Evolutionary conservation across 2,329 filamentous ascomycete genomes (phyloP).

Genomic region (Immersiporthe knoxdaviesiana): DNA sequence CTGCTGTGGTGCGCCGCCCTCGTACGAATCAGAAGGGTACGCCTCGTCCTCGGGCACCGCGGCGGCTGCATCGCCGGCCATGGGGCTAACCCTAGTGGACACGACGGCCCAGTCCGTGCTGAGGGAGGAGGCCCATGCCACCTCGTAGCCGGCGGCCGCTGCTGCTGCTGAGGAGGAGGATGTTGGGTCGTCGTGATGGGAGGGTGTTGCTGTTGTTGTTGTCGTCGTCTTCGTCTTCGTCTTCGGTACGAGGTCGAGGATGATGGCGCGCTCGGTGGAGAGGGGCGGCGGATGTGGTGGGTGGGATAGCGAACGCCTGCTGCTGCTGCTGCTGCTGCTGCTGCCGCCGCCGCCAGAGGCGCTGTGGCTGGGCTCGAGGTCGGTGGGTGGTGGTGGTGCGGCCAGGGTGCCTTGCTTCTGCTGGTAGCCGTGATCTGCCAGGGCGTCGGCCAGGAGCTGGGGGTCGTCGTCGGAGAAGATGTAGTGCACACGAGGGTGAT

Average conservation of each 20-base stretch:
- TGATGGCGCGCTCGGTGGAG: conserved; percentile 49
- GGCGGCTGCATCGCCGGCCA: conserved; percentile 34
- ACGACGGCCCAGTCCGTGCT: conserved; percentile 72
- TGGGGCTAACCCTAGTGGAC: conserved; percentile 48
- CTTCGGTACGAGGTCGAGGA: conserved; percentile 57
- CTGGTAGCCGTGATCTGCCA: conserved; percentile 46
- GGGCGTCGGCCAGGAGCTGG: conserved; percentile 72
- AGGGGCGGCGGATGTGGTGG: conserved; percentile 10
- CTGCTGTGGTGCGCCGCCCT: conserved; percentile 41
- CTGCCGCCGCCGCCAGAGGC: conserved; percentile 26
- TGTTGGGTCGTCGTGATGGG: not conserved
- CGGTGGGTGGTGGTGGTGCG: not conserved
- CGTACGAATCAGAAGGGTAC: conserved; percentile 3
- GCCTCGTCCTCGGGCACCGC: conserved; percentile 38
- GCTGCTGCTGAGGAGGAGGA: not conserved
- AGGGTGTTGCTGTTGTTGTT: not conserved
- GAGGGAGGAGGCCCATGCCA: conserved; percentile 73
- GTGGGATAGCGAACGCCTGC: not conserved
- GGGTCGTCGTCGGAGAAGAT: conserved; percentile 91
- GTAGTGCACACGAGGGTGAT: conserved; percentile 88
- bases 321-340: conserved; percentile 1
- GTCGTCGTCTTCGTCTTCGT: conserved; percentile 28
- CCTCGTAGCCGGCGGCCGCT: conserved; percentile 45
- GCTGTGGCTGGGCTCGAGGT: conserved; percentile 37
- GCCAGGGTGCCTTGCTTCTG: conserved; percentile 25